Base-by-base conservation (phyloP, 176 grass and related monocot genomes). In the Raddia guianensis region DNA sequence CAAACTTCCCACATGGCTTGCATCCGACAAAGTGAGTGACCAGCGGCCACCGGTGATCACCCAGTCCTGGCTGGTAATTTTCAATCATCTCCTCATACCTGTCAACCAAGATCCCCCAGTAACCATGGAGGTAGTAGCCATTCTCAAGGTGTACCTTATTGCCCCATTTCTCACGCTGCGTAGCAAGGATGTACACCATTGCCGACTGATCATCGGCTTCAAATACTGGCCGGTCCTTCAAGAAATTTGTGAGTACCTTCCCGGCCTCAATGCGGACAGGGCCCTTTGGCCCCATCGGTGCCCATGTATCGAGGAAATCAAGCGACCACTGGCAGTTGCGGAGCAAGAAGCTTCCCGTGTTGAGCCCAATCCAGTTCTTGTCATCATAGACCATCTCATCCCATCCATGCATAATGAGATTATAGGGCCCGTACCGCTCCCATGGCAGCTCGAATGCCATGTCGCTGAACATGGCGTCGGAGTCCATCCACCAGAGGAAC, bases 401-500 rank as follows among this genome's bases (percentile, higher is more conserved):
- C 97, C 93, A 99, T 5, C 97, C 97, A 48, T 99, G 97, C 69
- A 99, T 79, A 33, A 96, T 81, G 10, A 99, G 82, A 73, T 99
- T 99, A 82, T 93, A 91, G 0, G 89, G 82, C 0, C 64, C 82
- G 59, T 99, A 99, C 49, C 97, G 88, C 68, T 95, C 92, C 97
- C 97, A 99, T 0, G 97, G 97, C 49, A 99, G 87, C 86, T 99
- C 97, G 45, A 99, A 99, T 6, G 82, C 93, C 97, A 99, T 99
- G 87, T 96, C 93, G 60, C 86, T 88, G 87, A 99, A 96, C 97
- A 99, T 96, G 59, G 97, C 97, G 68, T 96, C 93, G 0, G 93
- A 96, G 87, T 99, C 93, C 97, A 99, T 99, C 97, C 97, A 99
- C 97, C 93, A 99, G 47, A 99, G 80, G 86, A 99, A 95, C 93